Percentiles rank a stretch among this genome's conserved stretches.
Evolutionary conservation across 2,329 filamentous ascomycete genomes (phyloP).

Genomic region (Cryphonectria naterciae): DNA sequence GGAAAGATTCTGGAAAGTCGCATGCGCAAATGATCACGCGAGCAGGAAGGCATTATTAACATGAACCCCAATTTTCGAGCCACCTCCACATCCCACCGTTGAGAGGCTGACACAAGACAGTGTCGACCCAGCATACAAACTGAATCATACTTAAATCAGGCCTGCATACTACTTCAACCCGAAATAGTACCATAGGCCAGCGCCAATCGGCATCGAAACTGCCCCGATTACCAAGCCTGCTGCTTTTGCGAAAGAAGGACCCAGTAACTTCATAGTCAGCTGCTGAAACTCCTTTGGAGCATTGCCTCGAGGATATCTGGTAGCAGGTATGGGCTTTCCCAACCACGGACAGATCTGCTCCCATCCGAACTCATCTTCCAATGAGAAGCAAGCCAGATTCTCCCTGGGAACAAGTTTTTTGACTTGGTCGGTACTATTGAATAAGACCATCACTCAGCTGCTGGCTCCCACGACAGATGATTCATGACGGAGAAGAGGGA

Average conservation of each 20-base stretch:
- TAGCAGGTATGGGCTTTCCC: conserved; percentile 35
- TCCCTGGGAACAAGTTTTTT: conserved; percentile 35
- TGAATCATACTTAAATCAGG: not conserved
- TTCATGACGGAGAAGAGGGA: not conserved
- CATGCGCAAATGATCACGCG: not conserved
- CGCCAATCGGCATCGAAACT: not conserved
- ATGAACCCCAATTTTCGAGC: conserved; percentile 4
- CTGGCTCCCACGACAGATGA: not conserved
- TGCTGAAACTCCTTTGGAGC: conserved; percentile 36
- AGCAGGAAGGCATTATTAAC: not conserved
- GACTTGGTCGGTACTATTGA: conserved; percentile 25
- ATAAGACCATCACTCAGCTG: conserved; percentile 9
- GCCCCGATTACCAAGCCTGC: not conserved
- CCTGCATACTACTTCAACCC: conserved; percentile 1
- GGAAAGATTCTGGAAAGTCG: not conserved
- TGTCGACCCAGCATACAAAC: not conserved
- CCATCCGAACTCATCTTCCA: conserved; percentile 43
- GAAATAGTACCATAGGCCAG: not conserved
- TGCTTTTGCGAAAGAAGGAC: conserved; percentile 11
- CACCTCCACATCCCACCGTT: not conserved
- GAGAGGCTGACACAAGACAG: not conserved
- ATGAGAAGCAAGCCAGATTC: conserved; percentile 32
- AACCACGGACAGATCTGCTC: conserved; percentile 42
- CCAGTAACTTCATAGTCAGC: conserved; percentile 13
- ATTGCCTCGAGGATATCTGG: conserved; percentile 38